Evolutionary conservation across 2,329 filamentous ascomycete species (phyloP).

Genomic region (Penicillium sclerotigenum): DNA sequence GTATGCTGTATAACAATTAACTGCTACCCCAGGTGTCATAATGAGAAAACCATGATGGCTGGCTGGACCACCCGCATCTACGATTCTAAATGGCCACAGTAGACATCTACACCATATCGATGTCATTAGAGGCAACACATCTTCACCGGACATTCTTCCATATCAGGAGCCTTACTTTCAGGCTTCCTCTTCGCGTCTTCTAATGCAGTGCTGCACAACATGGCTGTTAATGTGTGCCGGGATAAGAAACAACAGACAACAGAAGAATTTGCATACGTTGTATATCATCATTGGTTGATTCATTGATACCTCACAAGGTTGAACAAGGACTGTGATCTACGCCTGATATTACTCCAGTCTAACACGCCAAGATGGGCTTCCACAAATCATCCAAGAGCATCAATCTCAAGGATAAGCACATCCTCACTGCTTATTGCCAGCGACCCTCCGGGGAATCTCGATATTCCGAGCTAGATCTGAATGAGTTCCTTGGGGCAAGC

Average conservation of each 20-base stretch:
- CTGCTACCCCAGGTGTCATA: constrained; percentile 3
- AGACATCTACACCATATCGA: constrained; percentile 8
- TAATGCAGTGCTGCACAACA: background rate
- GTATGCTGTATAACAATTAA: background rate
- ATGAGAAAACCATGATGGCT: constrained; percentile 23
- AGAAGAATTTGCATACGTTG: no score
- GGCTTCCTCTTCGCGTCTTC: background rate
- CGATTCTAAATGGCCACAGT: background rate
- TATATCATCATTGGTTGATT: background rate
- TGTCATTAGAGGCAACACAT: constrained; percentile 12
- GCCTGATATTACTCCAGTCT: background rate
- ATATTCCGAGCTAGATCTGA: constrained; percentile 23
- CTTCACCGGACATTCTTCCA: background rate
- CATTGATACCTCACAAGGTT: background rate
- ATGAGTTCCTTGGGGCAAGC: constrained; percentile 14
- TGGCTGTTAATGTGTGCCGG: background rate
- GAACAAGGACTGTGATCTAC: background rate
- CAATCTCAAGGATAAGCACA: constrained; percentile 18
- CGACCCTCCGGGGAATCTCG: constrained; percentile 13
- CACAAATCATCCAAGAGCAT: constrained; percentile 21
- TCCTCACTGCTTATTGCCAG: constrained; percentile 21
- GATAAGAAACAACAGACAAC: background rate
- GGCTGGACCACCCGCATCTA: constrained; percentile 11
- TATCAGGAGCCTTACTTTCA: background rate
- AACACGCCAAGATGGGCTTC: constrained; percentile 17